phyloP scores from a whole-genome alignment of 495 filamentous ascomycete genomes.

The Tuber borchii region DNA sequence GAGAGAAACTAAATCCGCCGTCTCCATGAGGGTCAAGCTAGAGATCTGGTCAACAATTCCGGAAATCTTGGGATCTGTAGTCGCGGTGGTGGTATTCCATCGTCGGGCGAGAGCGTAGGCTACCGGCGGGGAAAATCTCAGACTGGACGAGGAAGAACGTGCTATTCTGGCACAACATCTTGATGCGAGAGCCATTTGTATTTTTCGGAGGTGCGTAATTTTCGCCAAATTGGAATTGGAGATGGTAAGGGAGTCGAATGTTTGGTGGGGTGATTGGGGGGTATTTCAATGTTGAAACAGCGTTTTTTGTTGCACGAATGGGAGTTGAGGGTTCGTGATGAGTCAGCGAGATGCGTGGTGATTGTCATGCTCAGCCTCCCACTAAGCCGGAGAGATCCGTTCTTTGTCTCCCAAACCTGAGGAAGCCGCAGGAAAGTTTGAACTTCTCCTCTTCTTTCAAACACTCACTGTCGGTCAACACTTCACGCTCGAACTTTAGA shows the following conservation, averaged over 20 bases:
- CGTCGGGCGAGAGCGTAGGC: slow-evolving; percentile 47
- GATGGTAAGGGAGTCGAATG: slow-evolving; percentile 6
- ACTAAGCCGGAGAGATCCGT: background rate
- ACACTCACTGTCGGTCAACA: background rate
- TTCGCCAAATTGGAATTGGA: background rate
- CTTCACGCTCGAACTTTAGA: background rate
- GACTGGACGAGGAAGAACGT: slow-evolving; percentile 44
- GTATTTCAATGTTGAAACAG: background rate
- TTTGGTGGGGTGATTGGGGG: slow-evolving; percentile 6
- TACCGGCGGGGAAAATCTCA: slow-evolving; percentile 43
- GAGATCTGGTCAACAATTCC: slow-evolving; percentile 96
- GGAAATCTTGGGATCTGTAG: slow-evolving; percentile 76
- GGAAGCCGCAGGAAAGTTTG: background rate
- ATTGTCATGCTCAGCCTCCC: slow-evolving; percentile 5
- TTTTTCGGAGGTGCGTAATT: background rate
- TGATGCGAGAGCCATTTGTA: slow-evolving; percentile 38
- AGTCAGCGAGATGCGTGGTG: slow-evolving; percentile 16
- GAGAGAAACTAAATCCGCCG: slow-evolving; percentile 83
- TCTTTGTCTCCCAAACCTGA: background rate
- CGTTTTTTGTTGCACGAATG: background rate
- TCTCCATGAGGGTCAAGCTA: slow-evolving; percentile 94
- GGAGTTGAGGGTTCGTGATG: slow-evolving; percentile 27
- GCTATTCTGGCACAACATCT: slow-evolving; percentile 37
- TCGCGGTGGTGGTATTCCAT: slow-evolving; percentile 61
- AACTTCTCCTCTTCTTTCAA: slow-evolving; percentile 6